phyloP scores from a whole-genome alignment of 345 rosid species.

The Abelmoschus esculentus region DNA sequence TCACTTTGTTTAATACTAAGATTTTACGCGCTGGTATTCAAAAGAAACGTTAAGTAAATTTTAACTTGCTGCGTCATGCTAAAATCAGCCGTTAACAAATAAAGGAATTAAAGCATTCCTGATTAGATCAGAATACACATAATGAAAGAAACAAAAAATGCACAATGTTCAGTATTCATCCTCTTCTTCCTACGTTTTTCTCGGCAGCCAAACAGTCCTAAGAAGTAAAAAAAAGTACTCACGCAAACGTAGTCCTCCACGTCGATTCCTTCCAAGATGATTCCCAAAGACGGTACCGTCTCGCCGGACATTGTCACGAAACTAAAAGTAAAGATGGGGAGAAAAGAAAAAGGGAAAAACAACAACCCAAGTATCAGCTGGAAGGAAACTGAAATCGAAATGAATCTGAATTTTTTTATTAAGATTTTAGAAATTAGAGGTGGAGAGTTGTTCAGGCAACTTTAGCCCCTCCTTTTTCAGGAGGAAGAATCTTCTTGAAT shows the following conservation, averaged over 20 bases:
- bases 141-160: background rate
- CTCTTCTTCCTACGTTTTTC: constrained; percentile 9
- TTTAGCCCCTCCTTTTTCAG: background rate
- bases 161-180: background rate
- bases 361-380: background rate
- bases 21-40: background rate
- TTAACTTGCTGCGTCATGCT: background rate
- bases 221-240: constrained; percentile 7
- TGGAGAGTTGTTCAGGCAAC: background rate
- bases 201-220: constrained; percentile 17
- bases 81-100: background rate
- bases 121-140: background rate
- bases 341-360: background rate
- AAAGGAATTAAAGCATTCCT: background rate
- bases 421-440: background rate
- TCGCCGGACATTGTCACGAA: constrained; percentile 41
- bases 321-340: background rate
- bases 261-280: constrained; percentile 42
- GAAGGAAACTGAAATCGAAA: background rate
- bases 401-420: constrained; percentile 7
- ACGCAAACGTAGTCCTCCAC: constrained; percentile 63
- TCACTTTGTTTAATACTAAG: background rate
- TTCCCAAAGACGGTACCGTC: constrained; percentile 26
- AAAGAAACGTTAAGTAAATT: background rate
- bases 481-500: background rate